Conservation (phyloP, 129 eudicot species). For the Dittrichia graveolens region DNA sequence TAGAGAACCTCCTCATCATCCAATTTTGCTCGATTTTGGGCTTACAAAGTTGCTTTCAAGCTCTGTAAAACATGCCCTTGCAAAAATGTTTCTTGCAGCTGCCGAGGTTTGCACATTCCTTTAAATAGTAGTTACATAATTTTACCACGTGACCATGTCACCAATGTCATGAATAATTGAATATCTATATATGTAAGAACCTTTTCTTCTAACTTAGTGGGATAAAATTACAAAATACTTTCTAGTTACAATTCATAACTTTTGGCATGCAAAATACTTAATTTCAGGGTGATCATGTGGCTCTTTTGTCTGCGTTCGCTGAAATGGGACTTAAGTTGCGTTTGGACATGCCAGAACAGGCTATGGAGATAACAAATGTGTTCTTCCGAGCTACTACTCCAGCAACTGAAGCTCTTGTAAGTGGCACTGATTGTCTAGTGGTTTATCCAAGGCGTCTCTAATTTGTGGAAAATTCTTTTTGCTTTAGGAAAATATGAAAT, state of each 20-base stretch:
- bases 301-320: slow-evolving; percentile 90
- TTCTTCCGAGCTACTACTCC: slow-evolving; percentile 88
- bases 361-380: slow-evolving; percentile 83
- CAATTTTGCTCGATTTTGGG: slow-evolving; percentile 96
- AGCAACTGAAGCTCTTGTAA: slow-evolving; percentile 82
- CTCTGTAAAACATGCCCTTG: slow-evolving; percentile 84
- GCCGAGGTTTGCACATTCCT: slow-evolving; percentile 75
- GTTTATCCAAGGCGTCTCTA: neutral
- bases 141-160: neutral
- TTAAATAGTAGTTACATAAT: neutral
- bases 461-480: slow-evolving; percentile 27
- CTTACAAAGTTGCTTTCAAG: slow-evolving; percentile 84
- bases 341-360: slow-evolving; percentile 93
- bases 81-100: slow-evolving; percentile 96
- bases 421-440: slow-evolving; percentile 20
- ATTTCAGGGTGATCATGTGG: slow-evolving; percentile 95
- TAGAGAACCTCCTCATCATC: slow-evolving; percentile 89
- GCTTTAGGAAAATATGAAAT: slow-evolving; percentile 66
- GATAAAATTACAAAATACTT: neutral
- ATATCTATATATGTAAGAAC: neutral
- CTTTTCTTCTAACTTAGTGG: neutral
- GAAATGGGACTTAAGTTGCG: slow-evolving; percentile 98
- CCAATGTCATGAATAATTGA: neutral
- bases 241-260: neutral
- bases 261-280: slow-evolving; percentile 22